Evolutionary conservation across 2,329 filamentous ascomycete genomes (phyloP).

Genomic region (Metarhizium anisopliae): DNA sequence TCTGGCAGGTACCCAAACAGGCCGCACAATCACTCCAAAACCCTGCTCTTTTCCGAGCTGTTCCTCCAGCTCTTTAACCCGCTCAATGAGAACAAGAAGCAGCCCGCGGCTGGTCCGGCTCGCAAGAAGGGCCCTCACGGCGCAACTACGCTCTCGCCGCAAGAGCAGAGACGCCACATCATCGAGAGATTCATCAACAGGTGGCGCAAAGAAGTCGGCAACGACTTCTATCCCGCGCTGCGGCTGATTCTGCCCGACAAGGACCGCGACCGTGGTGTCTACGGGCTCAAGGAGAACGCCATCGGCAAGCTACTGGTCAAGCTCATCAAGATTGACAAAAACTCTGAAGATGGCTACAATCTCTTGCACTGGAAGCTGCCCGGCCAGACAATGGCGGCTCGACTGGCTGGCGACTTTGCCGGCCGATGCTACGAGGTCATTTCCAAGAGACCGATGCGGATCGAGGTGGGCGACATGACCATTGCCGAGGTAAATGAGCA

Average conservation of each 20-base stretch:
- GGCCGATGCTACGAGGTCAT: slow-evolving; percentile 82
- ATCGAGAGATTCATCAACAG: slow-evolving; percentile 77
- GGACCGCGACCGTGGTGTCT: slow-evolving; percentile 85
- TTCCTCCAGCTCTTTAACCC: slow-evolving; percentile 76
- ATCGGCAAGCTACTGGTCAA: slow-evolving; percentile 89
- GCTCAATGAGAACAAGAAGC: slow-evolving; percentile 67
- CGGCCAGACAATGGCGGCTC: slow-evolving; percentile 51
- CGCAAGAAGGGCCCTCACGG: slow-evolving; percentile 53
- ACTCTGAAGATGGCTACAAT: slow-evolving; percentile 79
- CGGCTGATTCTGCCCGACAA: slow-evolving; percentile 88
- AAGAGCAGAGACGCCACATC: slow-evolving; percentile 71
- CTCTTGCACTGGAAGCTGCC: slow-evolving; percentile 90
- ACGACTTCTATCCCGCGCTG: slow-evolving; percentile 89
- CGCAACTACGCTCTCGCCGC: slow-evolving; percentile 51
- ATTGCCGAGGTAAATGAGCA: slow-evolving; percentile 85
- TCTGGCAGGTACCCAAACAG: slow-evolving; percentile 67
- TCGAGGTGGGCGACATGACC: slow-evolving; percentile 65
- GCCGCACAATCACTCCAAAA: slow-evolving; percentile 70
- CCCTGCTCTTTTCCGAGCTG: slow-evolving; percentile 73
- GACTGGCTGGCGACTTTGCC: slow-evolving; percentile 83
- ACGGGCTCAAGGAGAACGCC: slow-evolving; percentile 85
- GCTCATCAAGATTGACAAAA: slow-evolving; percentile 82
- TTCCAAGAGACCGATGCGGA: slow-evolving; percentile 71
- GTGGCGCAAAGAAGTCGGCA: slow-evolving; percentile 82
- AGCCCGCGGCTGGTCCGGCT: slow-evolving; percentile 49